A percentile compares a stretch with the other conserved stretches of the same genome.
phyloP scores from a whole-genome alignment of 768 basidiomycete species.

The Auriscalpium orientale region DNA sequence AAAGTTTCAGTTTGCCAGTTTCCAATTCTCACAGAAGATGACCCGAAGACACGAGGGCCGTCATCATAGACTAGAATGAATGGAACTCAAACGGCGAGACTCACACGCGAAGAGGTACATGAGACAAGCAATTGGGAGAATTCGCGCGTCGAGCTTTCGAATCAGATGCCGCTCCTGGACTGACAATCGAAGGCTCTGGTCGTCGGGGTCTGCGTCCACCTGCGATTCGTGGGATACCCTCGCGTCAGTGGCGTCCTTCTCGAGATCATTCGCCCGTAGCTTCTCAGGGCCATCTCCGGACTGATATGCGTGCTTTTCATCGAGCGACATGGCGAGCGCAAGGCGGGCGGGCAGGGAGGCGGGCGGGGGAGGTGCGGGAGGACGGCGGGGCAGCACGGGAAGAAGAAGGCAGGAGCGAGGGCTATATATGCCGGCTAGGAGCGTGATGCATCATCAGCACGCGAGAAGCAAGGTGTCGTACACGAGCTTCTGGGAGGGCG shows the following conservation, averaged over 20 bases:
- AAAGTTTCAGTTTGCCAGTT: not conserved
- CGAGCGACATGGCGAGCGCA: not conserved
- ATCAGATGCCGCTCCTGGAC: constrained; percentile 47
- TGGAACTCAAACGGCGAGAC: constrained; percentile 19
- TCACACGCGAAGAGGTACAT: constrained; percentile 72
- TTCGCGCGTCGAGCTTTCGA: constrained; percentile 57
- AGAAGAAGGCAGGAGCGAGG: too few relatives aligned
- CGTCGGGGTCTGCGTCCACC: not conserved
- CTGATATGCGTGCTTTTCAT: not conserved
- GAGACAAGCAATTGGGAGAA: constrained; percentile 65
- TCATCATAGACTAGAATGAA: too few relatives aligned
- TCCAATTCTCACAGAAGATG: too few relatives aligned
- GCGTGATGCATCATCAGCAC: too few relatives aligned
- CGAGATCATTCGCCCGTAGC: not conserved
- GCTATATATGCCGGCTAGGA: too few relatives aligned
- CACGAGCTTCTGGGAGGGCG: too few relatives aligned
- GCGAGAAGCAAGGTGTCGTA: too few relatives aligned
- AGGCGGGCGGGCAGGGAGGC: too few relatives aligned
- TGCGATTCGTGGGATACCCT: not conserved
- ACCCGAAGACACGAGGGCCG: too few relatives aligned
- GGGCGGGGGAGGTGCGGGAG: too few relatives aligned
- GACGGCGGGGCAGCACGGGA: too few relatives aligned
- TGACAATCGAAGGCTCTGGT: not conserved
- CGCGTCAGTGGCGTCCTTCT: not conserved
- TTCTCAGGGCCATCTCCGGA: not conserved